Percentiles rank a stretch among this genome's conserved stretches.
phyloP scores from a whole-genome alignment of 306 rosid species.

The Inga leiocalycina region DNA sequence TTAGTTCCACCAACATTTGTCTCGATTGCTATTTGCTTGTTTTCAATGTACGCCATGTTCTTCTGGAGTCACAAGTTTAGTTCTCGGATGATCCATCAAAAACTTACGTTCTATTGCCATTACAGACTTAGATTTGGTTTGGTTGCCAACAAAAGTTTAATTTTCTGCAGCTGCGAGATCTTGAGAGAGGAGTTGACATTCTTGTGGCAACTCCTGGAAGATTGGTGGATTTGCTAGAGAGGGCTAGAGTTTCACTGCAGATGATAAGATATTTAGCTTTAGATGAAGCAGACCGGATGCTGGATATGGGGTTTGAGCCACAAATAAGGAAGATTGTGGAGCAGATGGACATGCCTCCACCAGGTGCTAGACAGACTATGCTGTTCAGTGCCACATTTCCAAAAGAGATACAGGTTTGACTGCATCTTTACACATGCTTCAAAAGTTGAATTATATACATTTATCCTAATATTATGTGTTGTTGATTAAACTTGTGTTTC shows the following conservation, averaged over 20 bases:
- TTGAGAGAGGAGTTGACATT: conserved; percentile 84
- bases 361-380: conserved; percentile 78
- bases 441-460: not conserved
- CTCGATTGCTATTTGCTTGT: conserved; percentile 6
- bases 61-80: conserved; percentile 5
- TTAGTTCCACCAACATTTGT: not conserved
- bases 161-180: conserved; percentile 68
- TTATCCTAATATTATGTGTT: not conserved
- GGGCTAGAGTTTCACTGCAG: conserved; percentile 78
- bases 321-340: conserved; percentile 78
- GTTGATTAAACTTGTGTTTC: not conserved
- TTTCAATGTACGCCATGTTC: not conserved
- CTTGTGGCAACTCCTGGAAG: conserved; percentile 94
- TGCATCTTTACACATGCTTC: not conserved
- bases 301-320: conserved; percentile 87
- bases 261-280: conserved; percentile 74
- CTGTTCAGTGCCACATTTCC: conserved; percentile 85
- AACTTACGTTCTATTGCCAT: not conserved
- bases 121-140: conserved; percentile 1
- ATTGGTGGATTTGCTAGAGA: conserved; percentile 82
- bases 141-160: conserved; percentile 23
- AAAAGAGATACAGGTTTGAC: conserved; percentile 71
- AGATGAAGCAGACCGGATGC: conserved; percentile 85
- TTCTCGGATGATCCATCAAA: conserved; percentile 2
- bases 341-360: conserved; percentile 83